These are phyloP conservation scores for Aspergillus awamori DNA, from an alignment of 2,329 filamentous ascomycete genomes.

Conservation along the genomic window DNA sequence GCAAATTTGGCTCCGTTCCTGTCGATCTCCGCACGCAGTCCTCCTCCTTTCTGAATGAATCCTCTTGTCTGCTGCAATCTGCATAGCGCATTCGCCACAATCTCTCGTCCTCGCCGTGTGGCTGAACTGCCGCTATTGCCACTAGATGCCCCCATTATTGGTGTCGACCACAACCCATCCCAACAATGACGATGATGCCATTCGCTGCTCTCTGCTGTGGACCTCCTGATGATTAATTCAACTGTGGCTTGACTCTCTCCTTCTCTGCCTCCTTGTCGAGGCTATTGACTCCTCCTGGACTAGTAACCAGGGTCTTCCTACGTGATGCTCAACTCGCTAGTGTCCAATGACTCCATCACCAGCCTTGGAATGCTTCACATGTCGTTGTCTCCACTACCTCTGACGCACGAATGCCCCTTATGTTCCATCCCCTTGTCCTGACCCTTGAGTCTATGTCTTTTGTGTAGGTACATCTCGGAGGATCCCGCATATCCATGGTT, in stretches of 20 bases:
- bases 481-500: slow-evolving; percentile 1
- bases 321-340: not conserved
- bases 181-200: not conserved
- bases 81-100: not conserved
- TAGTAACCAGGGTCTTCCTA: not conserved
- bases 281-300: not conserved
- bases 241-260: not conserved
- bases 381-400: not conserved
- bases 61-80: no score
- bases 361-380: not conserved
- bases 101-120: not conserved
- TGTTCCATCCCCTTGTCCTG: not conserved
- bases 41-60: no score
- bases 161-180: not conserved
- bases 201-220: not conserved
- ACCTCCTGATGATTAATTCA: not conserved
- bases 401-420: not conserved
- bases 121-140: slow-evolving; percentile 3
- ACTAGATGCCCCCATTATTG: slow-evolving; percentile 1
- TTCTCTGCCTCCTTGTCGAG: not conserved
- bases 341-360: not conserved
- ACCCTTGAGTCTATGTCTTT: not conserved
- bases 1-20: not conserved
- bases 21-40: slow-evolving; percentile 1
- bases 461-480: not conserved